Conservation (phyloP, 2,329 filamentous ascomycete species). For the Venturia effusa region DNA sequence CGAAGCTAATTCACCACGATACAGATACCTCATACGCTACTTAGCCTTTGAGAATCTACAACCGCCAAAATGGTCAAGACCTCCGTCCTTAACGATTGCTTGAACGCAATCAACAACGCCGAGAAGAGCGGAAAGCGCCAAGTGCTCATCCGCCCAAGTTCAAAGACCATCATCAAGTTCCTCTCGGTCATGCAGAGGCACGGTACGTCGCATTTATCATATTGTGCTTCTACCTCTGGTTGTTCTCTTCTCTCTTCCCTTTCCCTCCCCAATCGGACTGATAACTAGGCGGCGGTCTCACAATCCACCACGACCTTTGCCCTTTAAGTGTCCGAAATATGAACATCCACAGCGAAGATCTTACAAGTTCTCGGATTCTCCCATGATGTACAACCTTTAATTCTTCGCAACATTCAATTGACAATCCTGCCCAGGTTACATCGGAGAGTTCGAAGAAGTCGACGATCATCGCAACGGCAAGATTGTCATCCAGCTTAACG, state of each 20-base stretch:
- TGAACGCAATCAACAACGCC: constrained; percentile 99
- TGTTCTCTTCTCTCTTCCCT: constrained; percentile 13
- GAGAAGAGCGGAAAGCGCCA: constrained; percentile 99
- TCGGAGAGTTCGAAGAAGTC: constrained; percentile 98
- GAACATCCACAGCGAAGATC: constrained; percentile 60
- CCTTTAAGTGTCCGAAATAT: constrained; percentile 99
- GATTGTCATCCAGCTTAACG: constrained; percentile 99
- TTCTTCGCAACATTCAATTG: constrained; percentile 73
- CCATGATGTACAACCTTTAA: constrained; percentile 87
- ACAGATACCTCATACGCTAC: constrained; percentile 51
- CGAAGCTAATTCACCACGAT: constrained; percentile 44
- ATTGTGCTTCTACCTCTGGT: not conserved
- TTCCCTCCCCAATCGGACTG: constrained; percentile 62
- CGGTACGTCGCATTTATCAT: constrained; percentile 55
- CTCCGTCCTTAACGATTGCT: constrained; percentile 98
- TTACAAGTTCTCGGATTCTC: constrained; percentile 90
- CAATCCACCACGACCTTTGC: constrained; percentile 72
- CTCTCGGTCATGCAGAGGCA: constrained; percentile 98
- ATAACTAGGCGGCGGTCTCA: constrained; percentile 99
- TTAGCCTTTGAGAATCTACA: constrained; percentile 68
- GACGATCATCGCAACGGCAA: constrained; percentile 99
- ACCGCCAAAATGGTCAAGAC: constrained; percentile 96
- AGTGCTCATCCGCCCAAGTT: constrained; percentile 93
- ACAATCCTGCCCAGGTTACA: constrained; percentile 63
- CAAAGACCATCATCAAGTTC: constrained; percentile 99